A percentile compares a stretch with the other conserved stretches of the same genome.
Conservation (phyloP, 176 grass and related monocot genomes). For the Ampelocalamus luodianensis region DNA sequence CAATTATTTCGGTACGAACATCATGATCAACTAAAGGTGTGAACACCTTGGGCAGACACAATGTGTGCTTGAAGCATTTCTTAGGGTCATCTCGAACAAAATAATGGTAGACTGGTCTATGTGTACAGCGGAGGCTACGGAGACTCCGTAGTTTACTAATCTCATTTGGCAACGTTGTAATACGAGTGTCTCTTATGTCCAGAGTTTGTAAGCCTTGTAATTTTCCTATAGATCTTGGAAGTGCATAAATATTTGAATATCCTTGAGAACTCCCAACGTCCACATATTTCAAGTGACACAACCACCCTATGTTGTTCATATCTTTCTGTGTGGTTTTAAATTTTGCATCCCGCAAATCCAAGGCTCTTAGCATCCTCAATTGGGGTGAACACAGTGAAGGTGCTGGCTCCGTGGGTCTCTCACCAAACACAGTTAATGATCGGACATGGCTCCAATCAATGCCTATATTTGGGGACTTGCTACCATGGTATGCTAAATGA, state of each 20-base stretch:
- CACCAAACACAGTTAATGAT: conserved; percentile 18
- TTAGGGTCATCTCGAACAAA: neutral
- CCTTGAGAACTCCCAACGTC: rapidly evolving
- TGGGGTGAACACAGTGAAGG: neutral
- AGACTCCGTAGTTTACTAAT: neutral
- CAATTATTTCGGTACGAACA: neutral
- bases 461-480: neutral
- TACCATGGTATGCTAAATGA: neutral
- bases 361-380: conserved; percentile 8
- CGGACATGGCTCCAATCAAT: neutral
- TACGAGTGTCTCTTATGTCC: neutral
- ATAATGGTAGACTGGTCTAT: too few relatives aligned
- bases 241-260: neutral
- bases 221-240: conserved; percentile 35
- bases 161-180: neutral
- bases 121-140: neutral
- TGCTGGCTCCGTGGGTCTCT: neutral
- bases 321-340: neutral
- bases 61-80: rapidly evolving
- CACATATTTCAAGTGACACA: conserved; percentile 25
- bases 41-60: neutral
- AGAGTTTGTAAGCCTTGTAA: conserved; percentile 4
- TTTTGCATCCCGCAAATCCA: neutral
- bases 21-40: neutral
- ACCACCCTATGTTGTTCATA: neutral